Evolutionary conservation across 176 grass and related monocot species (phyloP).

Genomic region (Lolium rigidum): DNA sequence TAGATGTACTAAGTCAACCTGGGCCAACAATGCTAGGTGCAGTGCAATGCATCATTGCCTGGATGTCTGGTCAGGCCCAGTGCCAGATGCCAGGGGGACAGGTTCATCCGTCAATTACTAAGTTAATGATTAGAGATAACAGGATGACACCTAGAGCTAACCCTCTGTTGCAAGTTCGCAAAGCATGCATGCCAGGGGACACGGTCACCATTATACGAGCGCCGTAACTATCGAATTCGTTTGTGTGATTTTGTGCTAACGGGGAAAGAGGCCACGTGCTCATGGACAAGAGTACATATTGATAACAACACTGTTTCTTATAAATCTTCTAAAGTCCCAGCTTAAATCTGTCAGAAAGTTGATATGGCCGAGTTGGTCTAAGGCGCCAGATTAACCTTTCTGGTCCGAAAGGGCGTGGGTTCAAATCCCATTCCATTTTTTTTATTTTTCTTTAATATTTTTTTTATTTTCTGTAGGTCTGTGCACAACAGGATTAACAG

Average conservation of each 20-base stretch:
- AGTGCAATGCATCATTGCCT: neutral
- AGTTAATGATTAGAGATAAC: too few species aligned
- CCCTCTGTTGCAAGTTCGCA: too few species aligned
- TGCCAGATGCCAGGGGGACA: neutral
- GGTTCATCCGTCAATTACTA: neutral
- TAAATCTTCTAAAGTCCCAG: too few species aligned
- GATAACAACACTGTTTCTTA: too few species aligned
- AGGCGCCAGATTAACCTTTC: constrained; percentile 73
- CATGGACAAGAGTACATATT: too few species aligned
- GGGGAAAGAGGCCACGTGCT: too few species aligned
- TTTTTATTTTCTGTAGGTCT: neutral
- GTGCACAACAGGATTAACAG: neutral
- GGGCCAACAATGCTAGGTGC: constrained; percentile 10
- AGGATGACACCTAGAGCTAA: too few species aligned
- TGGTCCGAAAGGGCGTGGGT: constrained; percentile 81
- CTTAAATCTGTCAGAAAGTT: constrained; percentile 4
- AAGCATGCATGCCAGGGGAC: too few species aligned
- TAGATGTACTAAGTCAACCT: neutral
- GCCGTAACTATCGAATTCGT: too few species aligned
- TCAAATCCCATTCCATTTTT: constrained; percentile 49
- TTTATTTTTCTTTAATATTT: neutral
- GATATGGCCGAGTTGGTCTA: constrained; percentile 95
- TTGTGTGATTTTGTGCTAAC: too few species aligned
- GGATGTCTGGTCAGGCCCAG: constrained; percentile 6
- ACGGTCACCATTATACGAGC: too few species aligned